Conservation (phyloP, 805 yeast species). For the Candida chilensis region DNA sequence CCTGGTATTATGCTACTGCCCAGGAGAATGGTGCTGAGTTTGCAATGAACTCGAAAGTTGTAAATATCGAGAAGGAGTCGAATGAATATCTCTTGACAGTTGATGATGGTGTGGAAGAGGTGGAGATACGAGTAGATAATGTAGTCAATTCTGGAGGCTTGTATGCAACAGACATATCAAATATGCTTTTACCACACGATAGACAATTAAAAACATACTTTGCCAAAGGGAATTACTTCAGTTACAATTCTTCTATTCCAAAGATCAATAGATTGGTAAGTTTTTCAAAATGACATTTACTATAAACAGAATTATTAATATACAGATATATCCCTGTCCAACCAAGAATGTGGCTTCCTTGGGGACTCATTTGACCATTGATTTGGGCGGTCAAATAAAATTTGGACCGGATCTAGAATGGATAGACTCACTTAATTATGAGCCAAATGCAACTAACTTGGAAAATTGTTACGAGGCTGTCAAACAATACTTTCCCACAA, state of each 20-base stretch:
- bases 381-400: conserved; percentile 66
- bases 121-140: conserved; percentile 39
- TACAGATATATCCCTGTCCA: conserved; percentile 63
- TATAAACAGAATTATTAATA: conserved; percentile 14
- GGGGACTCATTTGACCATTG: conserved; percentile 84
- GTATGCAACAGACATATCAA: conserved; percentile 63
- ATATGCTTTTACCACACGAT: conserved; percentile 55
- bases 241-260: conserved; percentile 40
- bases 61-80: conserved; percentile 10
- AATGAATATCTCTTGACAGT: conserved; percentile 17
- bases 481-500: conserved; percentile 51
- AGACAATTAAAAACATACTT: conserved; percentile 51
- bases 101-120: conserved; percentile 16
- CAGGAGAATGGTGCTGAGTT: conserved; percentile 56
- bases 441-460: conserved; percentile 38
- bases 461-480: conserved; percentile 52
- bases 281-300: background rate
- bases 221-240: conserved; percentile 82
- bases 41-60: conserved; percentile 55
- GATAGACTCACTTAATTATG: conserved; percentile 43
- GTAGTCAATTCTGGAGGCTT: conserved; percentile 78
- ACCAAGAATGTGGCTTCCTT: conserved; percentile 63
- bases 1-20: conserved; percentile 42
- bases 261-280: conserved; percentile 34
- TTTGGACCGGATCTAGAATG: conserved; percentile 92